A percentile compares a stretch with the other conserved stretches of the same genome.
Conservation (phyloP, 2,329 filamentous ascomycete species). For the Boeremia exigua region DNA sequence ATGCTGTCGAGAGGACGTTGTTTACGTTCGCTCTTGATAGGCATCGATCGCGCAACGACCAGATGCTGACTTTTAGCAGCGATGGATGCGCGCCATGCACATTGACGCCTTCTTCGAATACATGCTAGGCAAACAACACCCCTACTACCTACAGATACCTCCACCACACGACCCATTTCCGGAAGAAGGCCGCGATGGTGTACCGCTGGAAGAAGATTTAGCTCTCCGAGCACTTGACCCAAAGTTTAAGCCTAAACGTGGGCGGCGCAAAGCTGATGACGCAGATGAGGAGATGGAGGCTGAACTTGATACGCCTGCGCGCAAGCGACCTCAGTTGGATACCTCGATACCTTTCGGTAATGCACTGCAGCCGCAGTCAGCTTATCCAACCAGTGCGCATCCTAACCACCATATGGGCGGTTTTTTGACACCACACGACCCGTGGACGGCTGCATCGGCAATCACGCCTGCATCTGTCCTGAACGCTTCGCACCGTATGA, state of each 20-base stretch:
- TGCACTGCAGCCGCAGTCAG: slow-evolving; percentile 51
- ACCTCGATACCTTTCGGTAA: slow-evolving; percentile 53
- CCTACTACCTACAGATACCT: slow-evolving; percentile 81
- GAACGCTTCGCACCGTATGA: slow-evolving; percentile 44
- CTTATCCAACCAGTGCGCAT: slow-evolving; percentile 62
- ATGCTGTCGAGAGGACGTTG: not conserved
- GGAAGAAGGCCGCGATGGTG: slow-evolving; percentile 75
- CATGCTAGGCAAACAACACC: slow-evolving; percentile 75
- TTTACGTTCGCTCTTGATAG: not conserved
- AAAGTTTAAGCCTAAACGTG: slow-evolving; percentile 69
- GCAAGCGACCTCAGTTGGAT: slow-evolving; percentile 69
- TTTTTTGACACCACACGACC: slow-evolving; percentile 48
- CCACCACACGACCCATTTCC: slow-evolving; percentile 66
- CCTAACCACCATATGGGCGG: slow-evolving; percentile 61
- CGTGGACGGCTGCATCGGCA: slow-evolving; percentile 53
- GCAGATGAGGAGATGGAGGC: slow-evolving; percentile 62
- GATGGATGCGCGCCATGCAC: slow-evolving; percentile 98
- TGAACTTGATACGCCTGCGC: slow-evolving; percentile 45
- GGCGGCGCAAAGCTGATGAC: slow-evolving; percentile 67
- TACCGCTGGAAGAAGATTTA: slow-evolving; percentile 85
- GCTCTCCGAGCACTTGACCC: slow-evolving; percentile 84
- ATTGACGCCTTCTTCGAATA: slow-evolving; percentile 95
- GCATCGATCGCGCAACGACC: not conserved
- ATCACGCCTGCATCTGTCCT: slow-evolving; percentile 48
- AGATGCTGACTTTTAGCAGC: slow-evolving; percentile 54